These are phyloP conservation scores for Paracoccidioides brasiliensis DNA, from an alignment of 2,329 filamentous ascomycete species.

Conservation along the genomic window DNA sequence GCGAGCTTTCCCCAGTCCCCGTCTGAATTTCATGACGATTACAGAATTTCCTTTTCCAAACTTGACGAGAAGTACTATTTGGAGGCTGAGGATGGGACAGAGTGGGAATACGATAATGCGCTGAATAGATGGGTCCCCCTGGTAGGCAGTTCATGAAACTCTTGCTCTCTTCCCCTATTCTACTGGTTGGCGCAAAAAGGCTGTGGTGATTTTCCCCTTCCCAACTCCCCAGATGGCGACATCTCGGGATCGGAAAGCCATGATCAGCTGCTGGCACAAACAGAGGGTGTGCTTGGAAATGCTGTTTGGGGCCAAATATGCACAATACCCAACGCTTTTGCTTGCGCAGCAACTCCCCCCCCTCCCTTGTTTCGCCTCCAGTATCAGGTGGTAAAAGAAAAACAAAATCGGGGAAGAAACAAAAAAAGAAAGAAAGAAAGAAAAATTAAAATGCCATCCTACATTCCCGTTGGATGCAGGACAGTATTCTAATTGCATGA, in stretches of 20 bases:
- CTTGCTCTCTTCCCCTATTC: slow-evolving; percentile 7
- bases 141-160: slow-evolving; percentile 28
- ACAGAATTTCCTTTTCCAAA: slow-evolving; percentile 77
- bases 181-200: neutral
- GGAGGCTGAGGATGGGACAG: slow-evolving; percentile 69
- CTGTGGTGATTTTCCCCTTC: neutral
- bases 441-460: neutral
- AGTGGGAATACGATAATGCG: slow-evolving; percentile 67
- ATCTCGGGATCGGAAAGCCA: neutral
- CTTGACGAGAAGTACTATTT: slow-evolving; percentile 70
- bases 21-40: slow-evolving; percentile 60
- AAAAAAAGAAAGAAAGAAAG: neutral
- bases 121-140: slow-evolving; percentile 63
- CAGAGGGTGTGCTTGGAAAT: neutral
- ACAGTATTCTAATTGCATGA: slow-evolving; percentile 5
- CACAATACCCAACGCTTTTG: neutral
- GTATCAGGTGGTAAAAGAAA: neutral
- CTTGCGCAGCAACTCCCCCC: neutral
- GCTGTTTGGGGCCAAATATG: neutral
- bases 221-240: neutral
- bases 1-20: slow-evolving; percentile 41
- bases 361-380: neutral
- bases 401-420: too few species aligned
- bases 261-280: neutral
- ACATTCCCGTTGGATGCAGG: slow-evolving; percentile 2